These are phyloP conservation scores for Conidiobolus coronatus DNA, from an alignment of 371 early-diverging fungal genomes.

Conservation along the genomic window DNA sequence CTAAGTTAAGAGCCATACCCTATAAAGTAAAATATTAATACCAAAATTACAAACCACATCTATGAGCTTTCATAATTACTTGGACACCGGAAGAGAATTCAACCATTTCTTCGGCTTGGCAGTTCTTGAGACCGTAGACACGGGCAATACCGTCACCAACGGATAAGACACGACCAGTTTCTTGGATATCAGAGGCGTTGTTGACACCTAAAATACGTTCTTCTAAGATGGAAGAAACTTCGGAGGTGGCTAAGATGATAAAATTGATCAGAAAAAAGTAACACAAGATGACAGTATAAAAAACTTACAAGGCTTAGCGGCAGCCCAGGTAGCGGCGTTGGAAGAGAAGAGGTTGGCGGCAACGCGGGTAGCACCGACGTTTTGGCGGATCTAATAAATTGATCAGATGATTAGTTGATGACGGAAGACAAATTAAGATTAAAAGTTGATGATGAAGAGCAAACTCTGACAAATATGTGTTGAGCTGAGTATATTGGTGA, in stretches of 20 bases:
- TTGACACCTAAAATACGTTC: slow-evolving; percentile 70
- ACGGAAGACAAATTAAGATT: neutral
- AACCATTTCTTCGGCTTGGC: slow-evolving; percentile 97
- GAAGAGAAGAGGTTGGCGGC: slow-evolving; percentile 15
- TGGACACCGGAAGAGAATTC: slow-evolving; percentile 92
- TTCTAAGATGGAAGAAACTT: slow-evolving; percentile 74
- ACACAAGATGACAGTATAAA: neutral
- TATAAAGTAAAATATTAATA: slow-evolving; percentile 8
- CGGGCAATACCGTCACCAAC: slow-evolving; percentile 98
- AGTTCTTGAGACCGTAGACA: slow-evolving; percentile 92
- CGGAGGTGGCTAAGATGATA: slow-evolving; percentile 28
- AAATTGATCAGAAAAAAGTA: neutral
- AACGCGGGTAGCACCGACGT: slow-evolving; percentile 2
- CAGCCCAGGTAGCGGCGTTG: slow-evolving; percentile 12
- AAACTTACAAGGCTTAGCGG: slow-evolving; percentile 16
- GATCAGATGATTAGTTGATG: no score
- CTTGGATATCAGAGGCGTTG: slow-evolving; percentile 61
- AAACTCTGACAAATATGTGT: neutral
- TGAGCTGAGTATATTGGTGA: neutral
- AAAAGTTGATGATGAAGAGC: neutral
- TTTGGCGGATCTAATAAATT: slow-evolving; percentile 1
- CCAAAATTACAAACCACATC: neutral
- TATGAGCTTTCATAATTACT: slow-evolving; percentile 14
- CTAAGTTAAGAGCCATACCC: slow-evolving; percentile 95
- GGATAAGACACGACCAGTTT: slow-evolving; percentile 90